phyloP scores from a whole-genome alignment of 192 early-diverging fungal genomes.

The Dispira parvispora region DNA sequence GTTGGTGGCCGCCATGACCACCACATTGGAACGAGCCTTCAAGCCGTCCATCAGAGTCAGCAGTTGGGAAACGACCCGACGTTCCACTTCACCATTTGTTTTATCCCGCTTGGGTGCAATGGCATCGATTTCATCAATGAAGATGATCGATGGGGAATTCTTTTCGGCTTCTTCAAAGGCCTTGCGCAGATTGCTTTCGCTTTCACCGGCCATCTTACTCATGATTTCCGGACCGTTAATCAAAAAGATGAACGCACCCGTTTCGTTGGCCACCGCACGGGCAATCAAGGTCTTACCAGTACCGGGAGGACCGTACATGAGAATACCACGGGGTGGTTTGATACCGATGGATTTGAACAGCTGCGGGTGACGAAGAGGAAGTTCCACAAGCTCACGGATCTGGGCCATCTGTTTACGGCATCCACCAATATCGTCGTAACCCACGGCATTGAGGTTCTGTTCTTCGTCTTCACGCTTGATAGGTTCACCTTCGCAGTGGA shows the following conservation, averaged over 20 bases:
- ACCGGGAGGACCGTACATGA: constrained; percentile 97
- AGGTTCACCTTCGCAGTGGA: constrained; percentile 96
- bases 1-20: constrained; percentile 99
- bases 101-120: constrained; percentile 99
- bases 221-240: constrained; percentile 99
- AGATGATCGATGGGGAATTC: constrained; percentile 93
- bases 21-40: constrained; percentile 91
- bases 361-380: constrained; percentile 95
- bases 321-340: constrained; percentile 94
- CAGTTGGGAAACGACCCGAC: constrained; percentile 95
- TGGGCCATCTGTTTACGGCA: constrained; percentile 98
- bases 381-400: constrained; percentile 95
- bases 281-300: constrained; percentile 99
- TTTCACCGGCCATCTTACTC: constrained; percentile 99
- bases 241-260: constrained; percentile 98
- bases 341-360: constrained; percentile 98
- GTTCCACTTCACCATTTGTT: constrained; percentile 97
- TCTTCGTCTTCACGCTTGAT: constrained; percentile 99
- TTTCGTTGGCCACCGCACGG: constrained; percentile 97
- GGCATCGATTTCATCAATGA: constrained; percentile 98
- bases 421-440: constrained; percentile 98
- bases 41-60: constrained; percentile 97
- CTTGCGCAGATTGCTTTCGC: constrained; percentile 92
- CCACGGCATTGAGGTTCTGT: constrained; percentile 75
- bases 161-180: constrained; percentile 98